A percentile compares a stretch with the other conserved stretches of the same genome.
Conservation (phyloP, 179 eudicot genomes). For the Drosera spatulata region DNA sequence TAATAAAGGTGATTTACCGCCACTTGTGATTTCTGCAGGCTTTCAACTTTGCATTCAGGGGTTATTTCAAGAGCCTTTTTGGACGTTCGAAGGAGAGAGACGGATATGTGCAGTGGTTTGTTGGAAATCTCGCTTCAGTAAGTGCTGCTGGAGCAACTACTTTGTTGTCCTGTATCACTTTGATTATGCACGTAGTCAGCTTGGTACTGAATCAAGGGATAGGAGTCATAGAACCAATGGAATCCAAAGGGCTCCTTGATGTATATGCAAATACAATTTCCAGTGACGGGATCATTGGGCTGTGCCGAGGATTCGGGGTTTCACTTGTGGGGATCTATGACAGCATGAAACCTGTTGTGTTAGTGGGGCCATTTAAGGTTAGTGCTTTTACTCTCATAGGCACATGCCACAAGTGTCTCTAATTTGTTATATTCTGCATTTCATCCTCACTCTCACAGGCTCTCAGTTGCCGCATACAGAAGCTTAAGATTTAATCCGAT, state of each 20-base stretch:
- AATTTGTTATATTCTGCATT: neutral
- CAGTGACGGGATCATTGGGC: conserved; percentile 76
- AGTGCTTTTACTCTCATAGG: conserved; percentile 5
- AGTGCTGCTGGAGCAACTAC: conserved; percentile 99
- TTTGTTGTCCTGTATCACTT: conserved; percentile 78
- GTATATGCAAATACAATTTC: conserved; percentile 76
- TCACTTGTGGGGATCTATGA: conserved; percentile 91
- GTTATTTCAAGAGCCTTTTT: conserved; percentile 70
- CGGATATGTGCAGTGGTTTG: conserved; percentile 92
- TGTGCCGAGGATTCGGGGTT: conserved; percentile 83
- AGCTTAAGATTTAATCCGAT: neutral
- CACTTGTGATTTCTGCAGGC: conserved; percentile 76
- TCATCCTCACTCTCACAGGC: neutral
- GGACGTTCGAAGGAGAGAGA: conserved; percentile 83
- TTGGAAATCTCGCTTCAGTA: conserved; percentile 90
- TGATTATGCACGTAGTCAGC: conserved; percentile 89
- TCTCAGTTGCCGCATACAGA: neutral
- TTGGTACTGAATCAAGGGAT: conserved; percentile 60
- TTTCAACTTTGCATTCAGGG: conserved; percentile 97
- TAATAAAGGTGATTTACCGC: too few species aligned
- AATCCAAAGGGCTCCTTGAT: conserved; percentile 74
- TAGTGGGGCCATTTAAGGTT: conserved; percentile 82
- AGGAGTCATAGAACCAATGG: conserved; percentile 34
- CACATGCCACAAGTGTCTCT: neutral
- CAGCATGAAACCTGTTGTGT: conserved; percentile 75